Evolutionary conservation across 805 yeast genomes (phyloP).

Genomic region (Brettanomyces bruxellensis): DNA sequence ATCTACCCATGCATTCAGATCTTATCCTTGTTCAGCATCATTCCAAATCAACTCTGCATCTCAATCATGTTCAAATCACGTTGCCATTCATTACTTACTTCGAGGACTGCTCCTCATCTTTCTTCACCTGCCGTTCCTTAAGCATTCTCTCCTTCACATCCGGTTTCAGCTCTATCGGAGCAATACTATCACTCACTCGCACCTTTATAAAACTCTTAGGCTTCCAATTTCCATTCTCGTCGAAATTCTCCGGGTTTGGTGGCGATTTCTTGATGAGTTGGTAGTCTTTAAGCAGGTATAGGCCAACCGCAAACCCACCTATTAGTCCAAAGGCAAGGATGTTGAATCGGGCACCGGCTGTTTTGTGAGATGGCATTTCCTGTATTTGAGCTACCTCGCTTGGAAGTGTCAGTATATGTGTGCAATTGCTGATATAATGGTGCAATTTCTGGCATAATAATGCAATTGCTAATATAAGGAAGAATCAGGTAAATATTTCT

Average conservation of each 20-base stretch:
- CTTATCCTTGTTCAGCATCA: no score
- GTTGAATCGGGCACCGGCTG: slow-evolving; percentile 21
- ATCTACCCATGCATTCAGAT: no score
- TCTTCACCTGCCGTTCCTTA: slow-evolving; percentile 5
- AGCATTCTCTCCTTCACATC: slow-evolving; percentile 16
- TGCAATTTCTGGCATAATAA: no score
- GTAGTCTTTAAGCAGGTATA: slow-evolving; percentile 24
- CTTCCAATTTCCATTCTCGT: slow-evolving; percentile 30
- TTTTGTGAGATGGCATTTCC: slow-evolving; percentile 12
- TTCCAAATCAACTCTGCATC: no score
- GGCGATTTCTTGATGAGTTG: slow-evolving; percentile 32
- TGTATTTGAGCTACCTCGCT: background rate
- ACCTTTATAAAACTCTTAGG: slow-evolving; percentile 26
- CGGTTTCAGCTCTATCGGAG: slow-evolving; percentile 31
- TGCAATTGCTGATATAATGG: no score
- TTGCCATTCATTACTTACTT: no score
- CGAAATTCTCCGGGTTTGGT: slow-evolving; percentile 28
- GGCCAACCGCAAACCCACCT: slow-evolving; percentile 19
- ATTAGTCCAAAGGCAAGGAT: slow-evolving; percentile 17
- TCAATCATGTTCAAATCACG: no score
- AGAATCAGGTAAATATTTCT: no score
- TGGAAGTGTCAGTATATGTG: no score
- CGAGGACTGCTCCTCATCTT: background rate
- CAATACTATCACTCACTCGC: slow-evolving; percentile 24
- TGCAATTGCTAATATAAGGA: no score